phyloP scores from a whole-genome alignment of 495 filamentous ascomycete genomes.

The Terfezia claveryi region DNA sequence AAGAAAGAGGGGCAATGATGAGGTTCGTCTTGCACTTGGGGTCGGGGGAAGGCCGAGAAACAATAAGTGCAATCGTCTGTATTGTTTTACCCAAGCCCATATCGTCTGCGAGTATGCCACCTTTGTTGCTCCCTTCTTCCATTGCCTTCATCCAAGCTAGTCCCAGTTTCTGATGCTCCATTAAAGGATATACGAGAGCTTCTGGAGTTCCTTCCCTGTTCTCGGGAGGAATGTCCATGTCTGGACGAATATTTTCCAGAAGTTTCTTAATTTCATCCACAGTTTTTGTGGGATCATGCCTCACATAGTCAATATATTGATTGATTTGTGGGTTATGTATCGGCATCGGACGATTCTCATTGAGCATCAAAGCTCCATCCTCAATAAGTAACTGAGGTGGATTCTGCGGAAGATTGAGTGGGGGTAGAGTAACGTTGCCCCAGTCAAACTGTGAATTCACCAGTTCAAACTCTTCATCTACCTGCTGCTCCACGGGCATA shows the following conservation, averaged over 20 bases:
- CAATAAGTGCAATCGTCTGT: constrained; percentile 63
- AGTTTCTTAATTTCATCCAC: constrained; percentile 43
- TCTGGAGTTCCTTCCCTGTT: constrained; percentile 52
- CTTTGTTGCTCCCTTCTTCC: constrained; percentile 56
- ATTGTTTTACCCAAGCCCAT: constrained; percentile 98
- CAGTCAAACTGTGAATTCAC: no score
- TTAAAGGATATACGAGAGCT: constrained; percentile 44
- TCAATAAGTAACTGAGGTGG: no score
- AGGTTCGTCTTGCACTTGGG: constrained; percentile 54
- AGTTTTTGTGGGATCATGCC: constrained; percentile 35
- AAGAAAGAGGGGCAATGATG: constrained; percentile 66
- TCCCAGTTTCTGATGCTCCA: constrained; percentile 68
- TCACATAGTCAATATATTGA: constrained; percentile 22
- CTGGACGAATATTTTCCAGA: constrained; percentile 51
- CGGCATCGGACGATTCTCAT: not conserved
- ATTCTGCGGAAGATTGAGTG: no score
- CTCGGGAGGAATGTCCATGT: constrained; percentile 41
- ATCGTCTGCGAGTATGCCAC: constrained; percentile 48
- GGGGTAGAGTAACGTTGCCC: no score
- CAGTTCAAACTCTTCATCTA: no score
- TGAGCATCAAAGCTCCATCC: no score
- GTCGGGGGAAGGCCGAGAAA: constrained; percentile 43
- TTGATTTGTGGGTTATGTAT: constrained; percentile 12
- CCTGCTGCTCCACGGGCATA: no score
- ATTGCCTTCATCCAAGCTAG: constrained; percentile 63